phyloP scores from a whole-genome alignment of 768 basidiomycete genomes.

The Crepidotus variabilis region DNA sequence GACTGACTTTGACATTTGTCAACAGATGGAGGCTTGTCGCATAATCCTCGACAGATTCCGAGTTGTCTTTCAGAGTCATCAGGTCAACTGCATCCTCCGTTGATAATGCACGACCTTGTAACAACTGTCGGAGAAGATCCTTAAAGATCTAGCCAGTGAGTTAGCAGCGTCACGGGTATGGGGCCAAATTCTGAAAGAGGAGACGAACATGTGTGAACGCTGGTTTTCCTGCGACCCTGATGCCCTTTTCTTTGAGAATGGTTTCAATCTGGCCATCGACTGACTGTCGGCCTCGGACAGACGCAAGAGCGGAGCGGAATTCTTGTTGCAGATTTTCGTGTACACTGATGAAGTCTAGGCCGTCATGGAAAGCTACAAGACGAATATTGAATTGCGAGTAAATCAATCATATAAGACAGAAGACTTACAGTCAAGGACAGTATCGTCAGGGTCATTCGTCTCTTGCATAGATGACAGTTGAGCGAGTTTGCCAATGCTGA shows the following conservation, averaged over 20 bases:
- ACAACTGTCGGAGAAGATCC: conserved; percentile 57
- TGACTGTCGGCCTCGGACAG: conserved; percentile 55
- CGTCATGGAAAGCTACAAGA: conserved; percentile 73
- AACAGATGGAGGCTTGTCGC: conserved; percentile 67
- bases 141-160: conserved; percentile 60
- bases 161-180: not conserved
- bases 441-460: conserved; percentile 43
- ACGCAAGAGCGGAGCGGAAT: conserved; percentile 47
- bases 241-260: conserved; percentile 54
- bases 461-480: conserved; percentile 79
- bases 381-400: conserved; percentile 4
- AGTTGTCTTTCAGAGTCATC: conserved; percentile 81
- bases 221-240: conserved; percentile 37
- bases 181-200: not conserved
- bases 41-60: conserved; percentile 55
- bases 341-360: conserved; percentile 82
- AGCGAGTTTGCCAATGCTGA: conserved; percentile 86
- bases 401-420: not conserved
- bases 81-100: conserved; percentile 83
- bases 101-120: conserved; percentile 71
- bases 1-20: conserved; percentile 46
- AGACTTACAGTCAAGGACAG: conserved; percentile 50
- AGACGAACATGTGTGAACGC: conserved; percentile 49
- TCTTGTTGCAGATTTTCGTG: conserved; percentile 67
- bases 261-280: conserved; percentile 67